Conservation (phyloP, 2,329 filamentous ascomycete species). For the Ceratocystiopsis sp. region DNA sequence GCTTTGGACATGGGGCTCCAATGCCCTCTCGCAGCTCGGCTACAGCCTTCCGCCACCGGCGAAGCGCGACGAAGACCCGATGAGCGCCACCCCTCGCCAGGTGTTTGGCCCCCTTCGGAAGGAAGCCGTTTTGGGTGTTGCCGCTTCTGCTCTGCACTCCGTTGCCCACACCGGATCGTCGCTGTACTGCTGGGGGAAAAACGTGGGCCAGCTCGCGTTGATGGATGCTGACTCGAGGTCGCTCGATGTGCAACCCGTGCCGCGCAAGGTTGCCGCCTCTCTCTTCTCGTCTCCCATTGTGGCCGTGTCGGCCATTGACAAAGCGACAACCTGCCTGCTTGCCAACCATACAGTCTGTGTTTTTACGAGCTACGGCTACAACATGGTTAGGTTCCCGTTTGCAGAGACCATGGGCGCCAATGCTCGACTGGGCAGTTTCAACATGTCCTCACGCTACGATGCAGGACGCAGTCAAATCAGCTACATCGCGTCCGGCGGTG, state of each 20-base stretch:
- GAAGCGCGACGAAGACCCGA: conserved; percentile 63
- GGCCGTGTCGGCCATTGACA: conserved; percentile 76
- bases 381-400: conserved; percentile 70
- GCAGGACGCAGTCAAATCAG: conserved; percentile 45
- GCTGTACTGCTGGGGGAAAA: conserved; percentile 88
- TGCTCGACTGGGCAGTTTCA: conserved; percentile 43
- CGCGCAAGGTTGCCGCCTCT: conserved; percentile 76
- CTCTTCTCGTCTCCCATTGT: conserved; percentile 57
- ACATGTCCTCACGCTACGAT: conserved; percentile 48
- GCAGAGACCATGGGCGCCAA: conserved; percentile 48
- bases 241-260: conserved; percentile 63
- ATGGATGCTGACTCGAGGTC: conserved; percentile 92
- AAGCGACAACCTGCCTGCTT: conserved; percentile 70
- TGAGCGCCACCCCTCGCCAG: conserved; percentile 67
- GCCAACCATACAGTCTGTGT: conserved; percentile 83
- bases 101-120: conserved; percentile 86
- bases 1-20: conserved; percentile 88
- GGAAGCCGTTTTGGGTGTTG: conserved; percentile 63
- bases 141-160: conserved; percentile 82
- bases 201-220: conserved; percentile 80
- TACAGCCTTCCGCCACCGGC: conserved; percentile 54
- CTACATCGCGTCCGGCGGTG: conserved; percentile 68
- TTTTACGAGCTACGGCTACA: conserved; percentile 90
- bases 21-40: conserved; percentile 70
- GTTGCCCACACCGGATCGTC: conserved; percentile 69